Evolutionary conservation across 805 yeast species (phyloP).

Genomic region (Pichia rugopelliculosa): DNA sequence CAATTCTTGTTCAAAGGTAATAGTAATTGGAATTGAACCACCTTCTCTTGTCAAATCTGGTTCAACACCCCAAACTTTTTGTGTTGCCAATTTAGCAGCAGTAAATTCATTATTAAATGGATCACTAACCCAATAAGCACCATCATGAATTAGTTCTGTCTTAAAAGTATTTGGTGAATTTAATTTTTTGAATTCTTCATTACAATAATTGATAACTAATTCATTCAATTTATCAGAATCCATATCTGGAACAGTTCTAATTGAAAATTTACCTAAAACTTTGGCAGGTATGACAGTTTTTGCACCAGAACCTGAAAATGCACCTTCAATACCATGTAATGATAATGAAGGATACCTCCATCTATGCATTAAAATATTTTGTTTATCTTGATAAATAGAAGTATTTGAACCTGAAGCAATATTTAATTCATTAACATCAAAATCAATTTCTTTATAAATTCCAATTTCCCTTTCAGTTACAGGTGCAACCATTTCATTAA

Average conservation of each 20-base stretch:
- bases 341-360: slow-evolving; percentile 98
- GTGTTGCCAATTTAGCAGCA: slow-evolving; percentile 92
- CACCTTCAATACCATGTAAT: slow-evolving; percentile 96
- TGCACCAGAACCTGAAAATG: slow-evolving; percentile 91
- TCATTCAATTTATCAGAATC: slow-evolving; percentile 72
- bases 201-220: slow-evolving; percentile 64
- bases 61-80: slow-evolving; percentile 87
- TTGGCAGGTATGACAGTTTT: slow-evolving; percentile 97
- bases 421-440: slow-evolving; percentile 74
- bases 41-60: slow-evolving; percentile 99
- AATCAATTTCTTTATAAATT: slow-evolving; percentile 81
- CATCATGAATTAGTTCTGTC: slow-evolving; percentile 83
- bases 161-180: slow-evolving; percentile 69
- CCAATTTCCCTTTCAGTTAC: slow-evolving; percentile 72
- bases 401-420: slow-evolving; percentile 86
- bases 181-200: slow-evolving; percentile 56
- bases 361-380: slow-evolving; percentile 90
- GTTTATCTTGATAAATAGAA: slow-evolving; percentile 65
- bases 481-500: slow-evolving; percentile 92
- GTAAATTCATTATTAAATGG: slow-evolving; percentile 89
- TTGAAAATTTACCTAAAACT: slow-evolving; percentile 90
- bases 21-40: slow-evolving; percentile 95
- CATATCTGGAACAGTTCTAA: slow-evolving; percentile 95
- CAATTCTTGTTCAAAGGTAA: slow-evolving; percentile 83
- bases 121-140: slow-evolving; percentile 93